Evolutionary conservation across 345 rosid genomes (phyloP).

Genomic region (Barbarea vulgaris): DNA sequence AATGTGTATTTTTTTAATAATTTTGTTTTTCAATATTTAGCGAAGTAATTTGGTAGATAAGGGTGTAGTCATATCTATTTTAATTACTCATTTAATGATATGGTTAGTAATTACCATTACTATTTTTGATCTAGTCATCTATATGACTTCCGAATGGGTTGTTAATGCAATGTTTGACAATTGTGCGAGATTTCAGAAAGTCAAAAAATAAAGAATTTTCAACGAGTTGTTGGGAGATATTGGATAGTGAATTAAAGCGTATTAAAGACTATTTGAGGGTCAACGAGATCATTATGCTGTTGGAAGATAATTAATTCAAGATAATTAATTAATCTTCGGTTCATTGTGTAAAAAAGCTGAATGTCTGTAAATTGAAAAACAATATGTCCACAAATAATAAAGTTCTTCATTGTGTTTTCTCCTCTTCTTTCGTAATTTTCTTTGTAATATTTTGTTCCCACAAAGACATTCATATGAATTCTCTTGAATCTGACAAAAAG

Average conservation of each 20-base stretch:
- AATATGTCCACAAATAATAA: no score
- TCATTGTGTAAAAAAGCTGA: no score
- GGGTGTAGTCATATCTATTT: neutral
- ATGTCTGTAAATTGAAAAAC: no score
- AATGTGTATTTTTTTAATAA: neutral
- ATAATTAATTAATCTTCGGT: neutral
- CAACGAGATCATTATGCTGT: neutral
- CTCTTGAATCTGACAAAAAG: no score
- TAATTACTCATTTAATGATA: neutral
- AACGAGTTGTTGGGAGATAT: conserved; percentile 7
- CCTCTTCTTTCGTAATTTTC: no score
- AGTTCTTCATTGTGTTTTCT: no score
- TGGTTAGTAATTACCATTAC: neutral
- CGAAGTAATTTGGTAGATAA: neutral
- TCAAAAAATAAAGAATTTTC: neutral
- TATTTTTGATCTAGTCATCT: neutral
- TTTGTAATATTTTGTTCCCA: no score
- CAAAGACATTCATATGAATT: no score
- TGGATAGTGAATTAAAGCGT: neutral
- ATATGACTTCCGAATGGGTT: neutral
- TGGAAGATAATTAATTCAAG: neutral
- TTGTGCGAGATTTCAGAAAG: neutral
- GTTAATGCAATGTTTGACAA: conserved; percentile 17
- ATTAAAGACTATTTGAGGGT: neutral
- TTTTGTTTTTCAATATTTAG: neutral